Conservation (phyloP, 2,329 filamentous ascomycete species). For the Microdochium bolleyi region DNA sequence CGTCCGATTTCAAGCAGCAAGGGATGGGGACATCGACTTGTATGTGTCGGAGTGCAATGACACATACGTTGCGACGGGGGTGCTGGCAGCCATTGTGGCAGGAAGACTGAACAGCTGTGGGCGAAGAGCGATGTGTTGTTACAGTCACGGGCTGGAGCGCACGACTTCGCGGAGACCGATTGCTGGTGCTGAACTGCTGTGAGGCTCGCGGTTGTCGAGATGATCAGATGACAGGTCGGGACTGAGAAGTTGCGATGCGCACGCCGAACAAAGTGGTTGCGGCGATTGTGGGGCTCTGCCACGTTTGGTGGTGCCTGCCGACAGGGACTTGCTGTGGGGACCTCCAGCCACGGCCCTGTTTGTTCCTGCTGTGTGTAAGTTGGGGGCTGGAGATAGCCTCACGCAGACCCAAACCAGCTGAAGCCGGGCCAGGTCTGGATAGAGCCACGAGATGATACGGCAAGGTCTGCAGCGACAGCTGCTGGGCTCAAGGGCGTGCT, state of each 20-base stretch:
- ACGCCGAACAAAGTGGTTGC: too few species aligned
- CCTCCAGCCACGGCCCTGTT: too few species aligned
- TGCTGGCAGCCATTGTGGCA: slow-evolving; percentile 18
- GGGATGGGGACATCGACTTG: slow-evolving; percentile 4
- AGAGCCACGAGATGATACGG: background rate
- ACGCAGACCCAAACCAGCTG: background rate
- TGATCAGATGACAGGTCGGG: too few species aligned
- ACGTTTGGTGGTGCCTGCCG: too few species aligned
- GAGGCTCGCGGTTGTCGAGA: too few species aligned
- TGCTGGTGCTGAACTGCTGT: too few species aligned
- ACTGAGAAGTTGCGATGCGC: too few species aligned
- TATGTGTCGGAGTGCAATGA: slow-evolving; percentile 65
- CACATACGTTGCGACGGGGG: slow-evolving; percentile 61
- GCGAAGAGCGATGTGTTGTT: background rate
- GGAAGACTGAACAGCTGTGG: background rate
- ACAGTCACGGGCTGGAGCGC: too few species aligned
- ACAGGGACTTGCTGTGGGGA: too few species aligned
- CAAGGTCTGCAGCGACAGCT: background rate
- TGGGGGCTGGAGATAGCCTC: background rate
- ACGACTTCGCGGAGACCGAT: too few species aligned
- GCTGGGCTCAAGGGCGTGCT: background rate
- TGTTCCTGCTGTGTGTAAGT: too few species aligned
- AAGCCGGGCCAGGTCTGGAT: background rate
- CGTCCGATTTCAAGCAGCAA: background rate
- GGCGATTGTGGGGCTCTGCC: too few species aligned